Percentiles rank a stretch among this genome's conserved stretches.
Evolutionary conservation across 2,329 filamentous ascomycete species (phyloP).

Genomic region (Spiromastix sp.): DNA sequence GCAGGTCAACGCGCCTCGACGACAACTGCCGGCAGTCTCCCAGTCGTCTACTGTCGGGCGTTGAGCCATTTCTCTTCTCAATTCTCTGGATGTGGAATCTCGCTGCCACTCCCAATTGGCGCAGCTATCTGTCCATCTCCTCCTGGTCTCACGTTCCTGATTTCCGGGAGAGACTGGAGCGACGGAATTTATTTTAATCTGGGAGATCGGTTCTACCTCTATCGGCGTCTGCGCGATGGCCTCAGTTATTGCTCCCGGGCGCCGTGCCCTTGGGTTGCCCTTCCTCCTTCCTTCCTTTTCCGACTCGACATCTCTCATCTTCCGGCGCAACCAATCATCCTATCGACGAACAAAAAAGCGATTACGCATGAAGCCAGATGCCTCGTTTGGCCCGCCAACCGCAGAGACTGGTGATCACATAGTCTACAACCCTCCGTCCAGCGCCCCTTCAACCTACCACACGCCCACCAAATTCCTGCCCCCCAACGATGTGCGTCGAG

Average conservation of each 20-base stretch:
- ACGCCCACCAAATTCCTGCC: slow-evolving; percentile 58
- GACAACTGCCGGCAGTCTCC: too few species aligned
- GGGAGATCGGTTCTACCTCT: too few species aligned
- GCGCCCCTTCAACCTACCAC: slow-evolving; percentile 52
- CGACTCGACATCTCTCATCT: slow-evolving; percentile 21
- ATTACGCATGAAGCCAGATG: slow-evolving; percentile 42
- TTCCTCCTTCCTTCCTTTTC: slow-evolving; percentile 30
- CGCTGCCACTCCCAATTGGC: too few species aligned
- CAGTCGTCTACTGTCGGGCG: too few species aligned
- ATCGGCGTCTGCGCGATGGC: too few species aligned
- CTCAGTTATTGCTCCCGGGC: slow-evolving; percentile 12
- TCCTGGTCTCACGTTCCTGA: too few species aligned
- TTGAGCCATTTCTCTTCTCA: too few species aligned
- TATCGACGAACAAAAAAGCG: slow-evolving; percentile 41
- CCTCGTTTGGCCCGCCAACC: slow-evolving; percentile 35
- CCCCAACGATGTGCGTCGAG: slow-evolving; percentile 43
- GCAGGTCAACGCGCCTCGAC: too few species aligned
- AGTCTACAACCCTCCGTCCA: slow-evolving; percentile 57
- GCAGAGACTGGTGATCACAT: slow-evolving; percentile 41
- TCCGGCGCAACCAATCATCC: slow-evolving; percentile 38
- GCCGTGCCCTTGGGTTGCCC: slow-evolving; percentile 25
- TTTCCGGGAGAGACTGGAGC: too few species aligned
- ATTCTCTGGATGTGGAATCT: too few species aligned
- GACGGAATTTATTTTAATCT: too few species aligned
- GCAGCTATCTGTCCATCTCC: too few species aligned